phyloP scores from a whole-genome alignment of 805 yeast genomes.

The Jamesozyma rosinii region DNA sequence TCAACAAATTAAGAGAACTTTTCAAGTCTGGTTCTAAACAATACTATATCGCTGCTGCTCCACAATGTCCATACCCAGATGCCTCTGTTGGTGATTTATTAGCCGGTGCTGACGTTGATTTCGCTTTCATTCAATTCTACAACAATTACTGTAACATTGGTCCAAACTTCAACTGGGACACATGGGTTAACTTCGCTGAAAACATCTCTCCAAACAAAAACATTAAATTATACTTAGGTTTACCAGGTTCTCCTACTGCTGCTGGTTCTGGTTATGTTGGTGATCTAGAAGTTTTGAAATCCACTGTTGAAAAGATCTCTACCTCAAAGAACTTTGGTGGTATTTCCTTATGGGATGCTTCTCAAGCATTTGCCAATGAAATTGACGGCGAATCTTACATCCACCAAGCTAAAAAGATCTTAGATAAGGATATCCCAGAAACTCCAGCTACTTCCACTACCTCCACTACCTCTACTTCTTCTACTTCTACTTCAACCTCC shows the following conservation, averaged over 20 bases:
- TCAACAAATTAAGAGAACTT: constrained; percentile 41
- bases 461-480: constrained; percentile 12
- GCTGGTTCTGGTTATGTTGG: constrained; percentile 58
- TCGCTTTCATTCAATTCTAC: constrained; percentile 80
- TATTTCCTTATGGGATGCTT: constrained; percentile 85
- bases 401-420: constrained; percentile 35
- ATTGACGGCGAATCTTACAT: constrained; percentile 39
- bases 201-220: constrained; percentile 54
- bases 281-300: constrained; percentile 31
- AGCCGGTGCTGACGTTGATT: constrained; percentile 57
- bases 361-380: constrained; percentile 49
- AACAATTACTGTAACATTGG: constrained; percentile 67
- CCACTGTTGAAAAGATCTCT: constrained; percentile 63
- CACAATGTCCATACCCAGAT: constrained; percentile 88
- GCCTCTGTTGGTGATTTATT: constrained; percentile 52
- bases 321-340: constrained; percentile 73
- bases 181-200: constrained; percentile 61
- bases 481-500: constrained; percentile 11
- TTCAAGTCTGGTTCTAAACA: constrained; percentile 47
- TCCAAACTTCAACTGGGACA: constrained; percentile 52
- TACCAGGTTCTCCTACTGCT: constrained; percentile 55
- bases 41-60: constrained; percentile 80
- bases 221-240: constrained; percentile 63
- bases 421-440: constrained; percentile 21
- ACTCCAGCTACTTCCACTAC: constrained; percentile 8